Evolutionary conservation across 2,329 filamentous ascomycete genomes (phyloP), one percentile per base, ranked within the genome.

Genomic region (Myotisia sp.): DNA sequence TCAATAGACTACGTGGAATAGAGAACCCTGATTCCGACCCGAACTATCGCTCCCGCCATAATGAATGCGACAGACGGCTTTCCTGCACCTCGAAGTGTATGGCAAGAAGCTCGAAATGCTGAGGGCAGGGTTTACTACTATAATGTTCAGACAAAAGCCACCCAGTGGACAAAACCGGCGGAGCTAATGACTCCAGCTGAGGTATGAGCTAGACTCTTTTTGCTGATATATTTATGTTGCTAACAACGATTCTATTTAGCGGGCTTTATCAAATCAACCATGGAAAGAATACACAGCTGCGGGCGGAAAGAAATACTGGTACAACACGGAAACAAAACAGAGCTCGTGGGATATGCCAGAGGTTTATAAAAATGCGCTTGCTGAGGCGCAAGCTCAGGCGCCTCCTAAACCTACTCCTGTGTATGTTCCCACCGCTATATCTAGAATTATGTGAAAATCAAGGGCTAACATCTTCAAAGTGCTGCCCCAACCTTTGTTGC

Each of bases 261-360:
- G 79, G 52, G 82, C 82, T 36, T 68, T 92, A 30, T 70, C 79
- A 33, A 77, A 78, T 47, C 81, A 90, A 47, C 81, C 82, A 43
- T 98, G 86, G 85, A 90, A 87, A 51, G 84, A 93, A 58, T 90
- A 92, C 52, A 84, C 79, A 17, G 77, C 82, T 14, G 76, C 85
- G 42, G 81, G 83, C 43, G 90, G 87, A 29, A 76, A 78, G 48
- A 83, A 87, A 53, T 98, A 98, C 60, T 98, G 85, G 81, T 87
- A 86, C 58, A 90, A 98, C 57, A 81, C 77, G 21, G 79, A 92
- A 58, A 86, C 82, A 28, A 86, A 87, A 59, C 72, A 85, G 62
- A 95, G 85, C 55, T 84, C 81, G 20, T 98, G 90, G 90, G 79
- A 86, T 50, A 86, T 93, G 70, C 90, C 90, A 37, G 80, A 84